Percentiles rank a stretch among this genome's conserved stretches.
These are phyloP conservation scores for Phaseolus lunatus DNA, from an alignment of 306 rosid species.

Conservation along the genomic window DNA sequence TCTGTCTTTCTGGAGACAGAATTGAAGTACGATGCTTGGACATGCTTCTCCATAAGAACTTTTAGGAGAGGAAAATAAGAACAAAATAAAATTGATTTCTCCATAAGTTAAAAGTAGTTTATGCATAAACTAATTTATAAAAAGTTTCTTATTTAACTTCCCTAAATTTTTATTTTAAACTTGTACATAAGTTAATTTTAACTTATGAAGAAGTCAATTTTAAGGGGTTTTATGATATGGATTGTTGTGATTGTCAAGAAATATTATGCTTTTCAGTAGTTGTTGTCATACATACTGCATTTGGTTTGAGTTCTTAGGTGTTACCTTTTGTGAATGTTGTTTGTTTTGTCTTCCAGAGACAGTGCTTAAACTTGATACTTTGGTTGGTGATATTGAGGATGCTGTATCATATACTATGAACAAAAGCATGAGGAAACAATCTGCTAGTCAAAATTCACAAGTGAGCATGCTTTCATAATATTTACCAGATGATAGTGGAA, in stretches of 20 bases:
- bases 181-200: no score
- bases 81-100: no score
- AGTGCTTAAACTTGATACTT: slow-evolving; percentile 79
- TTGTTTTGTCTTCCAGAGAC: slow-evolving; percentile 71
- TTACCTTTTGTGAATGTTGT: slow-evolving; percentile 7
- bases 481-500: slow-evolving; percentile 37
- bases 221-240: neutral
- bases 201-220: neutral
- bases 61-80: neutral
- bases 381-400: slow-evolving; percentile 95
- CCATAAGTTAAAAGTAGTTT: no score
- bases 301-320: slow-evolving; percentile 40
- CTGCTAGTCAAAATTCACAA: slow-evolving; percentile 62
- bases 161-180: no score
- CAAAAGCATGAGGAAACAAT: slow-evolving; percentile 71
- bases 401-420: slow-evolving; percentile 78
- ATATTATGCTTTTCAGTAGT: slow-evolving; percentile 21
- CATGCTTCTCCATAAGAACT: neutral
- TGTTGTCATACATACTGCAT: neutral
- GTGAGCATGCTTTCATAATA: slow-evolving; percentile 57
- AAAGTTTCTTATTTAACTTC: no score
- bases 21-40: neutral
- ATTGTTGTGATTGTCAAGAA: slow-evolving; percentile 28
- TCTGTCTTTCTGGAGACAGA: neutral
- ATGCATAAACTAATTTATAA: no score